Evolutionary conservation across 176 grass and related monocot species (phyloP), one percentile per base, ranked within the genome.

Genomic region (Luzula sylvatica): DNA sequence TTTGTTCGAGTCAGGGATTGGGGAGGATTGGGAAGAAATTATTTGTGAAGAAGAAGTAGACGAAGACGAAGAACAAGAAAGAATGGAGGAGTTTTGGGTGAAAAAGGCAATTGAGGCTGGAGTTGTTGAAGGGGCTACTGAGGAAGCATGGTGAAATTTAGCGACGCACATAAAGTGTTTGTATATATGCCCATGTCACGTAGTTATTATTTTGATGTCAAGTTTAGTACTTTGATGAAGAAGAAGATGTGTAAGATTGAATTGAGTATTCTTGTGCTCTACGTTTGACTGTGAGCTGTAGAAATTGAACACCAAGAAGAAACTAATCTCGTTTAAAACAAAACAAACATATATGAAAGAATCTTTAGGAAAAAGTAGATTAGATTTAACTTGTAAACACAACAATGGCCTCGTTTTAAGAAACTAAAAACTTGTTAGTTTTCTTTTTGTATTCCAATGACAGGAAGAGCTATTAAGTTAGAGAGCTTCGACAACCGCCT

Each of bases 51-150:
- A 24, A 8, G 56, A 38, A 4, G 72, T 61, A 24, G 55, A 77
- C 17, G 62, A 68, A 26, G 69, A 69, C 46, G 40, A 52, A 59
- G 77, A 54, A 52, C 53, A 15, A 1, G 72, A 71, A 42, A 75
- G 58, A 3, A 47, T 83, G 13, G 82, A 94, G 26, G 65, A 83
- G 45, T 87, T 94, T 65, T 94, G 88, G 88, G 66, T 94, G 32
- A 87, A 83, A 50, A 94, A 80, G 42, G 82, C 79, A 49, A 41
- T 55, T 15, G 60, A 28, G 14, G 72, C 74, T 9, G 88, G 79
- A 11, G 23, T 77, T 20, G 50, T 80, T 68, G 71, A 70, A n/a
- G 38, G 58, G 30, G 58, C 28, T 39, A 77, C 3, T 29, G 26
- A 52, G 56, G 79, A 94, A 72, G 75, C 73, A 66, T 94, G 88